A percentile compares a stretch with the other conserved stretches of the same genome.
Evolutionary conservation across 768 basidiomycete species (phyloP).

Genomic region (Suillus placidus): DNA sequence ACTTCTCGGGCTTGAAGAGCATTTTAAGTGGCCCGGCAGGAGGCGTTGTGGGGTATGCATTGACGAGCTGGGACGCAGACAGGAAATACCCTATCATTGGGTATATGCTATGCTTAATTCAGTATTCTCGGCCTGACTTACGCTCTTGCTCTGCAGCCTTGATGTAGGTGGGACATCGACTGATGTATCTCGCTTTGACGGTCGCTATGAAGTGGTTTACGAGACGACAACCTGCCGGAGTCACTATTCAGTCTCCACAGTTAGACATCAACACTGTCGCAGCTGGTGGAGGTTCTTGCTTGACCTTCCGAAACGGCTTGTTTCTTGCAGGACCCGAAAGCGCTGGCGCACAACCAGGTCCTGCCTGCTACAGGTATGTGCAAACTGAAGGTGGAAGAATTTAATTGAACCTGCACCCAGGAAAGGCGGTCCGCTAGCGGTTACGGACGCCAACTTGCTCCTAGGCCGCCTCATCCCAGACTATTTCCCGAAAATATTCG

Average conservation of each 20-base stretch:
- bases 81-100: constrained; percentile 79
- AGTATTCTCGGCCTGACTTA: not conserved
- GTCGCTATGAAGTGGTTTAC: constrained; percentile 89
- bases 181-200: constrained; percentile 92
- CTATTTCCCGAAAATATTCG: constrained; percentile 95
- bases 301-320: constrained; percentile 87
- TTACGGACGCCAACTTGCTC: constrained; percentile 91
- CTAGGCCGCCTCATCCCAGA: constrained; percentile 88
- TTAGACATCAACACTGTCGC: constrained; percentile 97
- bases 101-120: constrained; percentile 42
- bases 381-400: not conserved
- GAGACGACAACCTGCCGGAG: constrained; percentile 95
- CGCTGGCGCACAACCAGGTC: constrained; percentile 92
- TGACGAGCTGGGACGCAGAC: constrained; percentile 83
- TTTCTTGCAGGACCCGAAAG: constrained; percentile 92
- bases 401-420: constrained; percentile 38
- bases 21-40: constrained; percentile 94
- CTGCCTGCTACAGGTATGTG: constrained; percentile 81
- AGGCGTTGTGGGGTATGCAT: constrained; percentile 92
- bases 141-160: constrained; percentile 46
- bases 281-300: constrained; percentile 90
- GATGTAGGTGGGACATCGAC: constrained; percentile 97
- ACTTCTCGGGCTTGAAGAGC: constrained; percentile 92
- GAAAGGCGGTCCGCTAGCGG: constrained; percentile 88
- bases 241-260: constrained; percentile 90